These are phyloP conservation scores for Penicillium sp. DNA, from an alignment of 2,329 filamentous ascomycete species.

Conservation along the genomic window DNA sequence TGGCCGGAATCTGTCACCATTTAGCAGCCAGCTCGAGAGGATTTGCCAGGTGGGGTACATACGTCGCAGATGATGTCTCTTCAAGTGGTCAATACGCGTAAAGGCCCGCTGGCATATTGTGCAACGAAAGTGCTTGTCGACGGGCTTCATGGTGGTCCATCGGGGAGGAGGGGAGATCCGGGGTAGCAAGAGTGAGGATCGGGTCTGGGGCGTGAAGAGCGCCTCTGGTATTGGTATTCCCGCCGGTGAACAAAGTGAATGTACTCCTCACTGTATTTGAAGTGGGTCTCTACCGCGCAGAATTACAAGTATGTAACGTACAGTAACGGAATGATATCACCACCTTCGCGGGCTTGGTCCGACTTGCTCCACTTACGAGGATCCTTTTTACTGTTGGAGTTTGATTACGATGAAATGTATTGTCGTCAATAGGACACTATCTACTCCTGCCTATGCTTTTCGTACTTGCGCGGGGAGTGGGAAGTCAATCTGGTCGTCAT, in stretches of 20 bases:
- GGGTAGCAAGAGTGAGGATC: slow-evolving; percentile 17
- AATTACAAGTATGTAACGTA: not conserved
- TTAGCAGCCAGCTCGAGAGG: slow-evolving; percentile 11
- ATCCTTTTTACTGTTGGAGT: not conserved
- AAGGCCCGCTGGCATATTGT: slow-evolving; percentile 46
- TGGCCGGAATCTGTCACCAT: slow-evolving; percentile 43
- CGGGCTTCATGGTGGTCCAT: slow-evolving; percentile 36
- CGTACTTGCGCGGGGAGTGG: slow-evolving; percentile 12
- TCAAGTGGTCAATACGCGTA: slow-evolving; percentile 49
- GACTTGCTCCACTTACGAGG: not conserved
- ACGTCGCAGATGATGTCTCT: slow-evolving; percentile 49
- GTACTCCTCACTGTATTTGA: not conserved
- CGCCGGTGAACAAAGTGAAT: not conserved
- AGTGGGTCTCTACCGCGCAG: not conserved
- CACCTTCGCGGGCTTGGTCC: not conserved
- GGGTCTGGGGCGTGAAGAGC: slow-evolving; percentile 2
- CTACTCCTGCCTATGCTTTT: not conserved
- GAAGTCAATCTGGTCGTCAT: slow-evolving; percentile 38
- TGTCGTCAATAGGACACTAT: not conserved
- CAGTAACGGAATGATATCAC: not conserved
- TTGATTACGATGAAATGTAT: not conserved
- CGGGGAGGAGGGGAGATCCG: slow-evolving; percentile 27
- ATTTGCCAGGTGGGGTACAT: slow-evolving; percentile 21
- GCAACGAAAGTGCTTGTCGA: slow-evolving; percentile 45
- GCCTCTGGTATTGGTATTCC: slow-evolving; percentile 11